Evolutionary conservation across 495 filamentous ascomycete genomes (phyloP).

Genomic region (Coniosporium apollinis): DNA sequence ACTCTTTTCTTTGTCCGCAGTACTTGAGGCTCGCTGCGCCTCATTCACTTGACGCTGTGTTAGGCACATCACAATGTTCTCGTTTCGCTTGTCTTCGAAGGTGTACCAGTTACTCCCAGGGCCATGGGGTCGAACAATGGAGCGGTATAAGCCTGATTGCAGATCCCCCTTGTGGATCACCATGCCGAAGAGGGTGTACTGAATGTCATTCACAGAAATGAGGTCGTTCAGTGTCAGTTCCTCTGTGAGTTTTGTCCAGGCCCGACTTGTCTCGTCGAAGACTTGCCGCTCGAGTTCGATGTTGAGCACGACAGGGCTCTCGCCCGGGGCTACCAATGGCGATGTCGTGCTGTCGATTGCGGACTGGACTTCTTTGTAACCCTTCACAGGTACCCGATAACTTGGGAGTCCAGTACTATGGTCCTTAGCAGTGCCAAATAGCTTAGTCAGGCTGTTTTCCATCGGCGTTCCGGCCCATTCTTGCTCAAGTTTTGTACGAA

Average conservation of each 20-base stretch:
- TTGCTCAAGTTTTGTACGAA: slow-evolving; percentile 34
- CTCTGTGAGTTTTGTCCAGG: slow-evolving; percentile 43
- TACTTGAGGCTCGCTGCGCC: slow-evolving; percentile 31
- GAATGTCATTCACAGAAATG: slow-evolving; percentile 27
- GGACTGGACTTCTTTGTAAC: slow-evolving; percentile 14
- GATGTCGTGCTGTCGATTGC: slow-evolving; percentile 13
- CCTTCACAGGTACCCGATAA: slow-evolving; percentile 14
- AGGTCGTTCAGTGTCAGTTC: slow-evolving; percentile 38
- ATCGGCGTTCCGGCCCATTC: slow-evolving; percentile 32
- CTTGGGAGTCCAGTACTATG: slow-evolving; percentile 10
- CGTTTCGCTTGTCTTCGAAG: slow-evolving; percentile 38
- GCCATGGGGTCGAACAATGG: slow-evolving; percentile 41
- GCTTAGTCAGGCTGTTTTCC: slow-evolving; percentile 22
- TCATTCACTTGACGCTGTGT: slow-evolving; percentile 40
- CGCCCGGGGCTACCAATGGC: slow-evolving; percentile 4
- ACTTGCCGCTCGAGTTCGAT: slow-evolving; percentile 43
- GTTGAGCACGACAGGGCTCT: slow-evolving; percentile 32
- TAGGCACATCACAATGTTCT: slow-evolving; percentile 36
- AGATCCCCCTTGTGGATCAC: slow-evolving; percentile 45
- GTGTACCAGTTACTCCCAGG: slow-evolving; percentile 41
- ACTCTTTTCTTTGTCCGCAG: slow-evolving; percentile 24
- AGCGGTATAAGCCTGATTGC: slow-evolving; percentile 43
- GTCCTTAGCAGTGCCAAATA: slow-evolving; percentile 28
- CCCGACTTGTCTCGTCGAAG: slow-evolving; percentile 32
- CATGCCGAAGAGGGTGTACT: slow-evolving; percentile 45